Conservation (phyloP, 495 filamentous ascomycete species). For the Aspergillus heteromorphus region DNA sequence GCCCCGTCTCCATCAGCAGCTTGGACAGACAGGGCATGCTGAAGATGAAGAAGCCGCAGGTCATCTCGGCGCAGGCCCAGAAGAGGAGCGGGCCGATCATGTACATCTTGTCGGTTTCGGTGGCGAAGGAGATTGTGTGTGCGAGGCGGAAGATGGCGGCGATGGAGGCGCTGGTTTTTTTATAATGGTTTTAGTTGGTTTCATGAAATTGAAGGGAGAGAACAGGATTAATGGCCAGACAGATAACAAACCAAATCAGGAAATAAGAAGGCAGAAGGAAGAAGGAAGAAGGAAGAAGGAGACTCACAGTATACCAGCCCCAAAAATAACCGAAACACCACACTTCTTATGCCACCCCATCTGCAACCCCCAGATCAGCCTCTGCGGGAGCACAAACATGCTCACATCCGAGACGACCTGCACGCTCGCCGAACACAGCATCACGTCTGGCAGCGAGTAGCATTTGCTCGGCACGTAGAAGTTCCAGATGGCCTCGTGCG, state of each 20-base stretch:
- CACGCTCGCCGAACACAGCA: constrained; percentile 26
- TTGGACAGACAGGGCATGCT: constrained; percentile 20
- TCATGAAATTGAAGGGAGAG: too few relatives aligned
- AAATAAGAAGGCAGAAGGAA: too few relatives aligned
- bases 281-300: too few relatives aligned
- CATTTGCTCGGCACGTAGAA: constrained; percentile 20
- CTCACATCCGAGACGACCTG: constrained; percentile 34
- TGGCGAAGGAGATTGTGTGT: constrained; percentile 13
- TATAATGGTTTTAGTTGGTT: too few relatives aligned
- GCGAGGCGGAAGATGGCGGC: constrained; percentile 16
- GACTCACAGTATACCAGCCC: constrained; percentile 34
- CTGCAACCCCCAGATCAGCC: constrained; percentile 32
- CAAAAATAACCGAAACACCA: constrained; percentile 39
- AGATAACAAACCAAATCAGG: too few relatives aligned
- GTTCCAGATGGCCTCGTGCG: constrained; percentile 18
- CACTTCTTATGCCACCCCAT: constrained; percentile 34
- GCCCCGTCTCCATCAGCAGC: constrained; percentile 16
- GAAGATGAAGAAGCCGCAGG: constrained; percentile 23
- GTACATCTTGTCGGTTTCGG: constrained; percentile 15
- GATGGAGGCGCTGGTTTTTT: constrained; percentile 15
- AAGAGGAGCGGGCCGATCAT: constrained; percentile 17
- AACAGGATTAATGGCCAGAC: too few relatives aligned
- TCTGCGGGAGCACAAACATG: constrained; percentile 34
- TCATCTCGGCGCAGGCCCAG: constrained; percentile 24
- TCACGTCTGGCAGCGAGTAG: constrained; percentile 15